Percentiles rank a stretch among this genome's conserved stretches.
These are phyloP conservation scores for Amauroascus verrucosus DNA, from an alignment of 2,329 filamentous ascomycete genomes.

Conservation along the genomic window DNA sequence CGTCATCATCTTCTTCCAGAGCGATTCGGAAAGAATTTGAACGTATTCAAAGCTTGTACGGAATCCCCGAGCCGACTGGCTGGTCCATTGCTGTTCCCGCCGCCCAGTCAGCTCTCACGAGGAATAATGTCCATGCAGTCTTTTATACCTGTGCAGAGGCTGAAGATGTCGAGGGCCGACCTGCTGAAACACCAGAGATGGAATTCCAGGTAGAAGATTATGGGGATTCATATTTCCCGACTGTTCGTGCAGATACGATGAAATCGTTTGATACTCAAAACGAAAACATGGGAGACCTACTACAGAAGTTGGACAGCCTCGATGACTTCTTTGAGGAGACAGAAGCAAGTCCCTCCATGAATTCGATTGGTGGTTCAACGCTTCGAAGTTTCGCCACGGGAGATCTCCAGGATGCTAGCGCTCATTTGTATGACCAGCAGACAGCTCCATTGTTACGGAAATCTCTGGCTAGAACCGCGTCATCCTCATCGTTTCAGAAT, in stretches of 20 bases:
- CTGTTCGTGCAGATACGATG: slow-evolving; percentile 79
- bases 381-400: slow-evolving; percentile 43
- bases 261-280: slow-evolving; percentile 63
- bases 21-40: slow-evolving; percentile 89
- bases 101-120: slow-evolving; percentile 73
- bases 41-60: slow-evolving; percentile 85
- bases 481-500: slow-evolving; percentile 70
- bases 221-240: slow-evolving; percentile 63
- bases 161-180: slow-evolving; percentile 50
- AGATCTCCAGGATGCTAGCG: slow-evolving; percentile 60
- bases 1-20: slow-evolving; percentile 65
- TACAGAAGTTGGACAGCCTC: slow-evolving; percentile 65
- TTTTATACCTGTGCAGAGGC: slow-evolving; percentile 84
- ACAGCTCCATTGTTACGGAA: slow-evolving; percentile 83
- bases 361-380: slow-evolving; percentile 28
- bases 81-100: slow-evolving; percentile 95
- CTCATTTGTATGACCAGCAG: slow-evolving; percentile 84
- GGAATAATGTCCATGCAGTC: slow-evolving; percentile 86
- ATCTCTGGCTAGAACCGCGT: slow-evolving; percentile 61
- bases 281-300: slow-evolving; percentile 68
- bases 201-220: slow-evolving; percentile 87
- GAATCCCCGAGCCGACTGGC: slow-evolving; percentile 87
- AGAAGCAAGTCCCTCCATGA: slow-evolving; percentile 47
- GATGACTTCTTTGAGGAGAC: slow-evolving; percentile 72
- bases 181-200: slow-evolving; percentile 61